Evolutionary conservation across 192 early-diverging fungal species (phyloP).

Genomic region (Lunasporangiospora selenospora): DNA sequence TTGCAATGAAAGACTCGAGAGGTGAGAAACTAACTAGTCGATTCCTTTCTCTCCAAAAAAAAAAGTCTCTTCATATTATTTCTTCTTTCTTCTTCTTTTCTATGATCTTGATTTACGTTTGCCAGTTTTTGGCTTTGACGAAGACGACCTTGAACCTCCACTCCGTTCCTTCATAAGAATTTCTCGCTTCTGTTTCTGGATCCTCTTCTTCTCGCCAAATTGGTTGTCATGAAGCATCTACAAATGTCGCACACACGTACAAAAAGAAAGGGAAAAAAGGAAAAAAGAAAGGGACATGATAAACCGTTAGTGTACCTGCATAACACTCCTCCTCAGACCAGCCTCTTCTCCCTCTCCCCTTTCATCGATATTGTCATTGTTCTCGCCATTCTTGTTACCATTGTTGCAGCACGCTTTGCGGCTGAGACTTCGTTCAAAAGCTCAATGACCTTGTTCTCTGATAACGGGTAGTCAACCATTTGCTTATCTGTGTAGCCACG

Average conservation of each 20-base stretch:
- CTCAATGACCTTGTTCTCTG: slow-evolving; percentile 87
- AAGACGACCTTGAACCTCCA: slow-evolving; percentile 3
- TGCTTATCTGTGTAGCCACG: slow-evolving; percentile 65
- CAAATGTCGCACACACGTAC: background rate
- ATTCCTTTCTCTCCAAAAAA: too few relatives aligned
- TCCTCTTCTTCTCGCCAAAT: slow-evolving; percentile 59
- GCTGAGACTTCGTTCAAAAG: slow-evolving; percentile 82
- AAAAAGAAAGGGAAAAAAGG: background rate
- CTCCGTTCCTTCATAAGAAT: slow-evolving; percentile 32
- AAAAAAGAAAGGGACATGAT: background rate
- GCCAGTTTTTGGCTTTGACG: slow-evolving; percentile 8
- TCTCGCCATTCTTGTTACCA: slow-evolving; percentile 75
- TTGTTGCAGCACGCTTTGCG: slow-evolving; percentile 88
- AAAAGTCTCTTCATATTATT: too few relatives aligned
- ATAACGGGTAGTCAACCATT: slow-evolving; percentile 76
- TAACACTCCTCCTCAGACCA: too few relatives aligned
- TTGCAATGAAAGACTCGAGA: too few relatives aligned
- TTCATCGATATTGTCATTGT: too few relatives aligned
- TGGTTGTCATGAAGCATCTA: slow-evolving; percentile 59
- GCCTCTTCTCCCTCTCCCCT: too few relatives aligned
- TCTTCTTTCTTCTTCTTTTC: too few relatives aligned
- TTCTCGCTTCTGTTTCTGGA: slow-evolving; percentile 66
- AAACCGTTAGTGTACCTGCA: background rate
- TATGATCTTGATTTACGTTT: slow-evolving; percentile 22
- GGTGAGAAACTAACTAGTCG: too few relatives aligned